phyloP scores from a whole-genome alignment of 108 stramenopile species.

The Conticribra weissflogii region DNA sequence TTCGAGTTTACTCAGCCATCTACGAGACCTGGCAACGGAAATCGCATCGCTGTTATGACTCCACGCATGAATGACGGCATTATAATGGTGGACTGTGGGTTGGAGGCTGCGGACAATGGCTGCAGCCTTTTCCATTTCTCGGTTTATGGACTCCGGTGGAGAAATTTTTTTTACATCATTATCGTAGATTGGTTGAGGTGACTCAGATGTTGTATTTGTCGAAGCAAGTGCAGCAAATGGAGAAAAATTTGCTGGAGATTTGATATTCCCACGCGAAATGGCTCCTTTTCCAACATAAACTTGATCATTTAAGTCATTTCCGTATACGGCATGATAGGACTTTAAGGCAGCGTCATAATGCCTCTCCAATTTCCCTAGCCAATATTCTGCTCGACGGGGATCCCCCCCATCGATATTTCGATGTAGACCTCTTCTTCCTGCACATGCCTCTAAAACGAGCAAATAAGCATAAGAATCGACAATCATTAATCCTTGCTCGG shows the following conservation, averaged over 20 bases:
- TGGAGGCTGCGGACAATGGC: constrained; percentile 31
- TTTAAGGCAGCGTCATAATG: constrained; percentile 22
- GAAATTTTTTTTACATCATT: background rate
- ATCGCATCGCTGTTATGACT: constrained; percentile 57
- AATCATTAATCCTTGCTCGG: background rate
- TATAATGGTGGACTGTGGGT: constrained; percentile 64
- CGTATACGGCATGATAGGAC: constrained; percentile 7
- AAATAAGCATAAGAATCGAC: constrained; percentile 64
- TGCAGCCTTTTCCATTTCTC: background rate
- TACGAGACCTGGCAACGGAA: constrained; percentile 64
- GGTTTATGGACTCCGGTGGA: background rate
- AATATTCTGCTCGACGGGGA: constrained; percentile 63
- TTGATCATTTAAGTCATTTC: background rate
- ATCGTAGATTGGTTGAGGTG: background rate
- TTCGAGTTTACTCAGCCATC: constrained; percentile 69
- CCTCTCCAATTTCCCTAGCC: constrained; percentile 47
- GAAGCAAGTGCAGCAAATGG: background rate
- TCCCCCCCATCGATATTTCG: constrained; percentile 31
- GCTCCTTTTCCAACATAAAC: background rate
- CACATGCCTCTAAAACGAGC: constrained; percentile 59
- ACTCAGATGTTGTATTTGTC: constrained; percentile 9
- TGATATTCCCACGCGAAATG: background rate
- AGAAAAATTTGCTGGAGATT: background rate
- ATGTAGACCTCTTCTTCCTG: constrained; percentile 11
- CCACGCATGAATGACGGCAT: constrained; percentile 81